Evolutionary conservation across 2,329 filamentous ascomycete genomes (phyloP), one percentile per base, ranked within the genome.

Genomic region (Alternaria arborescens): DNA sequence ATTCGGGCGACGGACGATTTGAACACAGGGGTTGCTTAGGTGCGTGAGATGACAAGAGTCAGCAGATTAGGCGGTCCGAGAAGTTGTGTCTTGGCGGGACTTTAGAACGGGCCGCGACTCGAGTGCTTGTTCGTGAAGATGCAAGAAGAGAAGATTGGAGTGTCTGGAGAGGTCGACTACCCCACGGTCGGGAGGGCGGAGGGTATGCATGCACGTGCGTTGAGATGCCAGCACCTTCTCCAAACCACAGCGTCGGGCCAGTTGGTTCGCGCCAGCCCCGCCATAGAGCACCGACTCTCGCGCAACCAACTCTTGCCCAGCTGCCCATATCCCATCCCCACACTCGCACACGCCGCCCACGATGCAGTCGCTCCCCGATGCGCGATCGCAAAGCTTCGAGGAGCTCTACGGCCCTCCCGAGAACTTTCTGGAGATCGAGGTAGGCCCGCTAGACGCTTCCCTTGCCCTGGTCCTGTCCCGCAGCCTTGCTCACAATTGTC

Each of bases 401-500:
- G 95, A 99, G 86, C 97, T 98, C 79, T 99, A 99, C 81, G 95
- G 94, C 14, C 93, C 94, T 48, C 95, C 95, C 6, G 95, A 99
- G 85, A 99, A 99, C 84, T 97, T 98, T 78, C 87, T 99, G 55
- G 95, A 99, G 84, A 97, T 99, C 67, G 95, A 99, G 86, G 94
- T 95, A 79, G 51, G 64, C 52, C 52, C 57, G 12, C 53, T 34
- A 52, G 18, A 44, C 43, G 46, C 55, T 30, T 50, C 50, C 61
- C 36, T 43, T 54, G 44, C 61, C 55, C 30, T 54, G 58, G 26
- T 43, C 43, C 14, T 56, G 50, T 57, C 42, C 36, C 60, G 51
- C 62, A 55, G 65, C 65, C 67, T 65, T 50, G 61, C 64, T 69
- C 60, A 69, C 70, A 38, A 59, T 60, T 67, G 73, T 64, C 60